phyloP scores from a whole-genome alignment of 768 basidiomycete species.

The Trametes cinnabarina region DNA sequence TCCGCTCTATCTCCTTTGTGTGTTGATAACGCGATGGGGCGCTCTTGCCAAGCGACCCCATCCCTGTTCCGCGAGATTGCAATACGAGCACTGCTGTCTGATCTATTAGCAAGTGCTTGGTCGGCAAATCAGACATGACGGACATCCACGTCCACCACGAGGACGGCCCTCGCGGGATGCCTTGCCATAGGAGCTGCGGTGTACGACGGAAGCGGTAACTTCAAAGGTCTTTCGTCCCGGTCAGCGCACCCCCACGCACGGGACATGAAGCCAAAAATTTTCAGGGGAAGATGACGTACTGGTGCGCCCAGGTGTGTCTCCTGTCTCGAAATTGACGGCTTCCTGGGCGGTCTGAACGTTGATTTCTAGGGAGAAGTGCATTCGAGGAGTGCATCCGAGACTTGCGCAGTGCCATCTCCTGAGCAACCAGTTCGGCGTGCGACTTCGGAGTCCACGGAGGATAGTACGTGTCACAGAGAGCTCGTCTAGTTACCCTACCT shows the following conservation, averaged over 20 bases:
- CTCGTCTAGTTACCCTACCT: not conserved
- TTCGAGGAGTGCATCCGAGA: not conserved
- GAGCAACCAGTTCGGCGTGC: not conserved
- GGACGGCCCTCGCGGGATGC: not conserved
- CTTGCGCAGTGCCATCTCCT: not conserved
- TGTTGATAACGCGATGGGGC: not conserved
- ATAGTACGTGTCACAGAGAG: not conserved
- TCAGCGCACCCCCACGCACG: not conserved
- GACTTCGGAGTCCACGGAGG: not conserved
- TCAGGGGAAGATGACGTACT: not conserved
- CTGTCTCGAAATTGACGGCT: not conserved
- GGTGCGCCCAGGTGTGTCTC: not conserved
- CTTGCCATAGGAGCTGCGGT: not conserved
- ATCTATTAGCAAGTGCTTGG: not conserved
- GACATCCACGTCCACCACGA: not conserved
- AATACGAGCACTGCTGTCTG: not conserved
- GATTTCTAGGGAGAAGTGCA: not conserved
- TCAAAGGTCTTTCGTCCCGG: not conserved
- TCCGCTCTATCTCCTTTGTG: conserved; percentile 8
- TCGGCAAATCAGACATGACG: not conserved
- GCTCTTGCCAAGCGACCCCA: no score
- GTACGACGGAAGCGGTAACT: not conserved
- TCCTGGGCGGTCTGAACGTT: conserved; percentile 1
- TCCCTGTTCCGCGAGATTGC: not conserved
- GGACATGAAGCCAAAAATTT: conserved; percentile 7